A percentile compares a stretch with the other conserved stretches of the same genome.
Evolutionary conservation across 768 basidiomycete genomes (phyloP).

Genomic region (Russula ochroleuca): DNA sequence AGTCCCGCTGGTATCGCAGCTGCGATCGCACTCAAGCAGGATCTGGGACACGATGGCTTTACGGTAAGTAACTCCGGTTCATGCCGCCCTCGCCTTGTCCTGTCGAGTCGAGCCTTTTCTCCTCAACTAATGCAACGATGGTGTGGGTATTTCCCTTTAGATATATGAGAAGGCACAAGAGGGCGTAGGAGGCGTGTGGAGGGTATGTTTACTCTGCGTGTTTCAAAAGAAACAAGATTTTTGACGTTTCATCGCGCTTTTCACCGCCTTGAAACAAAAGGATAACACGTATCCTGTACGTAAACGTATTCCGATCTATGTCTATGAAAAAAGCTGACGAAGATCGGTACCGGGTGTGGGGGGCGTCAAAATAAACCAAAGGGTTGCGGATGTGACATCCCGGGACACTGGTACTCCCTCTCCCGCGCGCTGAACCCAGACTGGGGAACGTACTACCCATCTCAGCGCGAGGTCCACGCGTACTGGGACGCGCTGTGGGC

Average conservation of each 20-base stretch:
- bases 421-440: slow-evolving; percentile 31
- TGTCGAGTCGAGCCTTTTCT: background rate
- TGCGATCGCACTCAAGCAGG: slow-evolving; percentile 34
- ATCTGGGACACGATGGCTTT: slow-evolving; percentile 34
- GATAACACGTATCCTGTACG: slow-evolving; percentile 33
- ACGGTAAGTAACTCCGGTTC: slow-evolving; percentile 30
- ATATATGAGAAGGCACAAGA: slow-evolving; percentile 34
- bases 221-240: background rate
- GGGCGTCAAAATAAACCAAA: background rate
- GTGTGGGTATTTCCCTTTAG: slow-evolving; percentile 26
- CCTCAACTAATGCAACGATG: background rate
- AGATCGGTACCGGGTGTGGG: background rate
- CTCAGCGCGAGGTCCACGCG: slow-evolving; percentile 32
- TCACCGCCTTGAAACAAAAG: slow-evolving; percentile 1
- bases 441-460: slow-evolving; percentile 31
- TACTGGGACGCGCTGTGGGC: slow-evolving; percentile 31
- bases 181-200: slow-evolving; percentile 34
- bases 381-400: slow-evolving; percentile 33
- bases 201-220: slow-evolving; percentile 19
- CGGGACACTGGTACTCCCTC: slow-evolving; percentile 32
- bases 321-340: background rate
- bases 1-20: slow-evolving; percentile 33
- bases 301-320: background rate
- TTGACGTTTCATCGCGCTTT: background rate
- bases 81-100: too few species aligned